These are phyloP conservation scores for Trichomonas gallinae DNA, from an alignment of 208 protist species.

Conservation along the genomic window DNA sequence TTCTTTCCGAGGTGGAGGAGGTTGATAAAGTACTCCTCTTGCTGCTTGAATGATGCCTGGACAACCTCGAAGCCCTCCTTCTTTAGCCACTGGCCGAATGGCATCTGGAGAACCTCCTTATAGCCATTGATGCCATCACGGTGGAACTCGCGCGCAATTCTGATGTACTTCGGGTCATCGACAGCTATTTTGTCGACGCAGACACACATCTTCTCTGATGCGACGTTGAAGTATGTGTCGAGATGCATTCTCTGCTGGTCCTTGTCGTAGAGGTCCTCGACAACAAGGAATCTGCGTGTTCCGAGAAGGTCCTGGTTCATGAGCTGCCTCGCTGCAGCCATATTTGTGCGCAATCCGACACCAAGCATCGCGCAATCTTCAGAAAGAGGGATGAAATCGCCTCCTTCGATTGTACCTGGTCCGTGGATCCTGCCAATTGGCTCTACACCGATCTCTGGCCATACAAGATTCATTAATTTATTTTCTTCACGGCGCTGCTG, in stretches of 20 bases:
- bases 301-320: not conserved
- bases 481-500: not conserved
- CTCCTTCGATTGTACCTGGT: not conserved
- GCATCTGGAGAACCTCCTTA: not conserved
- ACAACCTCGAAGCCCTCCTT: not conserved
- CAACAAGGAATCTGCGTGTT: not conserved
- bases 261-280: not conserved
- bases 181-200: not conserved
- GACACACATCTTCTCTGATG: not conserved
- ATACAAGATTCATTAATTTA: not conserved
- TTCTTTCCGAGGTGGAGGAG: not conserved
- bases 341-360: not conserved
- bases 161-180: not conserved
- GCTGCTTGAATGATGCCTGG: not conserved
- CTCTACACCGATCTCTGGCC: not conserved
- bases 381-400: not conserved
- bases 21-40: not conserved
- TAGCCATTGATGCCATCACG: not conserved
- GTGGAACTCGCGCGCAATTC: not conserved
- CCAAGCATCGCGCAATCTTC: not conserved
- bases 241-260: not conserved
- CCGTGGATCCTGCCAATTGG: not conserved
- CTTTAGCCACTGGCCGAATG: not conserved
- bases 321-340: not conserved
- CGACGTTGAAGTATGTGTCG: not conserved